Percentiles rank a stretch among this genome's conserved stretches.
Conservation (phyloP, 1,284 basidiomycete species). For the Heterobasidion annosum region DNA sequence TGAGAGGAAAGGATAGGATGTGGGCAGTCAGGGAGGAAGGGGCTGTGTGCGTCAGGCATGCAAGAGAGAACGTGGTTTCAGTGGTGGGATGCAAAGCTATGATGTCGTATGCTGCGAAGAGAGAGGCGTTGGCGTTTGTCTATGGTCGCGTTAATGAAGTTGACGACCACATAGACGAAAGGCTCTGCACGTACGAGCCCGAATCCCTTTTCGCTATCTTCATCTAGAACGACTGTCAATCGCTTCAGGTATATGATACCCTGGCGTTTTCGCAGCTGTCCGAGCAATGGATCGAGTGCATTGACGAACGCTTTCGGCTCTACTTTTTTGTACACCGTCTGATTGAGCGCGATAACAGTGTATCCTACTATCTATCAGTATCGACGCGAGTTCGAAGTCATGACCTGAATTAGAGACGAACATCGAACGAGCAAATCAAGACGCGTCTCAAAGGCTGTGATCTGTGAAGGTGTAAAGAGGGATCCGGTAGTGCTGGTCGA, state of each 20-base stretch:
- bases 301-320: slow-evolving; percentile 62
- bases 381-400: neutral
- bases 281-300: slow-evolving; percentile 41
- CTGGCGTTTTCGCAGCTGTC: slow-evolving; percentile 39
- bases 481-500: slow-evolving; percentile 8
- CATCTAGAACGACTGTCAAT: slow-evolving; percentile 63
- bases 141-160: slow-evolving; percentile 15
- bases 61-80: slow-evolving; percentile 61
- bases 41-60: slow-evolving; percentile 74
- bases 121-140: slow-evolving; percentile 51
- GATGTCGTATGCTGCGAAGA: slow-evolving; percentile 65
- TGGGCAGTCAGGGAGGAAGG: slow-evolving; percentile 76
- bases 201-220: slow-evolving; percentile 75
- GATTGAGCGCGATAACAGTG: slow-evolving; percentile 63
- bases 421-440: slow-evolving; percentile 36
- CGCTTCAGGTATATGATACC: slow-evolving; percentile 60
- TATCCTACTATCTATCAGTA: slow-evolving; percentile 58
- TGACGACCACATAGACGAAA: neutral
- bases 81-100: slow-evolving; percentile 70
- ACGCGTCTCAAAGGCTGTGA: slow-evolving; percentile 29
- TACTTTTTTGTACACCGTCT: slow-evolving; percentile 57
- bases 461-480: slow-evolving; percentile 26
- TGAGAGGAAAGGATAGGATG: slow-evolving; percentile 77
- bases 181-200: slow-evolving; percentile 45
- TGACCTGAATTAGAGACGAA: slow-evolving; percentile 19